A percentile compares a stretch with the other conserved stretches of the same genome.
phyloP scores from a whole-genome alignment of 805 yeast genomes.

The Priceomyces medius region DNA sequence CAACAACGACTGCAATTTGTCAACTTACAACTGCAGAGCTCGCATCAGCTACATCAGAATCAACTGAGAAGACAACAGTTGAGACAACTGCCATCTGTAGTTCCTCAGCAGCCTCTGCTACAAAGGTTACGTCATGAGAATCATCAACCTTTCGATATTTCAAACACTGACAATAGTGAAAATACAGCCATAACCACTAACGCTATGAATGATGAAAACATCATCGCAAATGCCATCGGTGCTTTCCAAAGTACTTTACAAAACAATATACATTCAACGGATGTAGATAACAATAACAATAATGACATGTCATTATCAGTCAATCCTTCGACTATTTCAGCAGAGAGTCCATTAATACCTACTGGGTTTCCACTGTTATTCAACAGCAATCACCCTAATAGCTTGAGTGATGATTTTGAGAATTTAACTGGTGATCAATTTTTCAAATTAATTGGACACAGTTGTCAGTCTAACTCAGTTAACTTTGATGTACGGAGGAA shows the following conservation, averaged over 20 bases:
- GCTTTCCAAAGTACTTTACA: constrained; percentile 1
- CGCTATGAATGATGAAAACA: neutral
- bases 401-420: constrained; percentile 40
- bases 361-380: constrained; percentile 17
- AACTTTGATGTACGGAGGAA: constrained; percentile 35
- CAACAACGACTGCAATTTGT: constrained; percentile 5
- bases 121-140: neutral
- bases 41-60: neutral
- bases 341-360: constrained; percentile 7
- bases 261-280: neutral
- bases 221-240: neutral
- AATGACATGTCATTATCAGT: constrained; percentile 4
- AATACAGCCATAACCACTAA: neutral
- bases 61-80: neutral
- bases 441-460: constrained; percentile 34
- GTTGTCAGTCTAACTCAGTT: constrained; percentile 14
- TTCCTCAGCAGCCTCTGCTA: constrained; percentile 1
- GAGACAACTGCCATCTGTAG: constrained; percentile 1
- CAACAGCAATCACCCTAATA: constrained; percentile 20
- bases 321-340: constrained; percentile 13
- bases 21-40: neutral
- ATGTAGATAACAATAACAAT: neutral
- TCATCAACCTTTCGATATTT: neutral
- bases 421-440: constrained; percentile 36
- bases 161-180: neutral